These are phyloP conservation scores for Arbutus unedo DNA, from an alignment of 148 eudicot species.

Conservation along the genomic window DNA sequence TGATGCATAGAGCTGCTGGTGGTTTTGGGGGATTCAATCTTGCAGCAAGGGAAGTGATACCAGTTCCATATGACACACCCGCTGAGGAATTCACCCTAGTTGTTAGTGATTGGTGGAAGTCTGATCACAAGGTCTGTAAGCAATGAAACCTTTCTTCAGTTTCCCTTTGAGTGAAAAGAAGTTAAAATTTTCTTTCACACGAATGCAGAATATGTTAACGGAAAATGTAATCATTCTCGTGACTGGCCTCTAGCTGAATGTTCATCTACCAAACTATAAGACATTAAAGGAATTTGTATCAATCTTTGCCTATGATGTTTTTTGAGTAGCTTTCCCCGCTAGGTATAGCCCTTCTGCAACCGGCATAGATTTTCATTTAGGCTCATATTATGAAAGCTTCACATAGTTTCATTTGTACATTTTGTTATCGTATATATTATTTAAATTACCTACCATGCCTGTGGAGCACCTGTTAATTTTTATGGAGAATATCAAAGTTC, in stretches of 20 bases:
- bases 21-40: constrained; percentile 70
- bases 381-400: not conserved
- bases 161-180: not conserved
- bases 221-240: not conserved
- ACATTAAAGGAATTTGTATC: not conserved
- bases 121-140: constrained; percentile 60
- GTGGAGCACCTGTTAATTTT: not conserved
- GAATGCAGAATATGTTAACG: not conserved
- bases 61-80: constrained; percentile 61
- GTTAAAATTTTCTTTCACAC: not conserved
- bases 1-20: constrained; percentile 70
- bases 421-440: not conserved
- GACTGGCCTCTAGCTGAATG: not conserved
- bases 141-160: not conserved
- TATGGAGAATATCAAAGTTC: not conserved
- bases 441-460: not conserved
- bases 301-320: not conserved
- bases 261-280: no score
- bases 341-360: not conserved
- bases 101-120: constrained; percentile 71
- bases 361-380: not conserved
- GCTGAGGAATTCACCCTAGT: constrained; percentile 48
- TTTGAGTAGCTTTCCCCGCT: not conserved
- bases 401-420: not conserved
- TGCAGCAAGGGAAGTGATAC: constrained; percentile 47